Conservation (phyloP, 768 basidiomycete species). For the Panus rudis region DNA sequence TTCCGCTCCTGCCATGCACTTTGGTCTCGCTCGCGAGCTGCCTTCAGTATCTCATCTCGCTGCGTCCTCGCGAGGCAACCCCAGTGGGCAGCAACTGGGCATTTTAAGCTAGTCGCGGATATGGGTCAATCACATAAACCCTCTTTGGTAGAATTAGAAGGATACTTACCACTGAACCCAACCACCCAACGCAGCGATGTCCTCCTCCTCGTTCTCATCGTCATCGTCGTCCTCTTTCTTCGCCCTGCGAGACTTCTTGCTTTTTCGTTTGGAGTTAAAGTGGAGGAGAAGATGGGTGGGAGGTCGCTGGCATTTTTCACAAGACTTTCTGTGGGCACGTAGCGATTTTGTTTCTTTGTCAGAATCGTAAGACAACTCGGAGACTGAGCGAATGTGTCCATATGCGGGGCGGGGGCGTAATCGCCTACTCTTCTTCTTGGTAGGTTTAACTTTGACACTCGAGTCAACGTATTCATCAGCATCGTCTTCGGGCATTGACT, state of each 20-base stretch:
- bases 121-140: neutral
- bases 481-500: slow-evolving; percentile 14
- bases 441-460: slow-evolving; percentile 15
- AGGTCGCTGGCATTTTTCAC: slow-evolving; percentile 60
- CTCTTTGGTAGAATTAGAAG: neutral
- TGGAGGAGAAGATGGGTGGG: slow-evolving; percentile 51
- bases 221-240: slow-evolving; percentile 33
- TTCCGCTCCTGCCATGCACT: slow-evolving; percentile 28
- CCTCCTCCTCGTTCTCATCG: slow-evolving; percentile 54
- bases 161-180: slow-evolving; percentile 74
- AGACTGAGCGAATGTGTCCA: slow-evolving; percentile 38
- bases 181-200: slow-evolving; percentile 51
- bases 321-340: slow-evolving; percentile 52
- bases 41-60: slow-evolving; percentile 67
- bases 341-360: slow-evolving; percentile 50
- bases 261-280: neutral
- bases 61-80: slow-evolving; percentile 58
- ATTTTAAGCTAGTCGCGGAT: slow-evolving; percentile 49
- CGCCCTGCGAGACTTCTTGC: slow-evolving; percentile 8
- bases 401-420: slow-evolving; percentile 41
- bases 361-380: slow-evolving; percentile 36
- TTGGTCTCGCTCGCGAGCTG: slow-evolving; percentile 47
- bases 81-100: slow-evolving; percentile 75
- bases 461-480: slow-evolving; percentile 13
- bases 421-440: slow-evolving; percentile 31